phyloP scores from a whole-genome alignment of 805 yeast genomes.

The Candida sithepensis region DNA sequence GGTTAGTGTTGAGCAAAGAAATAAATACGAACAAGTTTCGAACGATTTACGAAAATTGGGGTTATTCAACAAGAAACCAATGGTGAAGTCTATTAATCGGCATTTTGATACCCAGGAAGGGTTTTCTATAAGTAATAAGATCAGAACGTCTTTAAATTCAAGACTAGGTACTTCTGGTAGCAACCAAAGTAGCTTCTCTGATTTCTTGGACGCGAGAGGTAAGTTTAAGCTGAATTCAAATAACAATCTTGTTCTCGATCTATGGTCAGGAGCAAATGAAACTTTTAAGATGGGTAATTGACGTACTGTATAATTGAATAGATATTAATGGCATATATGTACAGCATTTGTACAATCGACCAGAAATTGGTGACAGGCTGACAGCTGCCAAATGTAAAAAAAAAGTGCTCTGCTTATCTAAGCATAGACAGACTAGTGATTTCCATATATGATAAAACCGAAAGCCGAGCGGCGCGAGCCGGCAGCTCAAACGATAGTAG shows the following conservation, averaged over 20 bases:
- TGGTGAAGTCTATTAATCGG: slow-evolving; percentile 17
- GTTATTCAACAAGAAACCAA: slow-evolving; percentile 25
- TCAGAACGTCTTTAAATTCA: slow-evolving; percentile 1
- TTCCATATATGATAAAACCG: too few species aligned
- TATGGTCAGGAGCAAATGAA: slow-evolving; percentile 15
- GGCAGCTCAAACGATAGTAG: too few species aligned
- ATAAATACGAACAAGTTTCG: slow-evolving; percentile 26
- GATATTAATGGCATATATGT: neutral
- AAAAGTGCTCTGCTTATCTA: too few species aligned
- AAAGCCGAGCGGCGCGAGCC: too few species aligned
- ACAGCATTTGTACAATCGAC: too few species aligned
- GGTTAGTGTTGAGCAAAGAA: slow-evolving; percentile 25
- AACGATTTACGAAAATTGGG: slow-evolving; percentile 28
- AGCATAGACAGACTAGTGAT: too few species aligned
- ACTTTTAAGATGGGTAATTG: slow-evolving; percentile 2
- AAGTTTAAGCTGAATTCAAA: slow-evolving; percentile 10
- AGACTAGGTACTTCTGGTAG: neutral
- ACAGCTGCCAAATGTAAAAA: neutral
- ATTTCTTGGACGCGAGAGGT: slow-evolving; percentile 12
- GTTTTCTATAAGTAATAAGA: slow-evolving; percentile 1
- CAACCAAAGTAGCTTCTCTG: neutral
- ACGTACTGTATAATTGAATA: neutral
- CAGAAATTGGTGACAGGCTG: too few species aligned
- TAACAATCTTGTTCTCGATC: slow-evolving; percentile 8
- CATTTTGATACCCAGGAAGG: slow-evolving; percentile 1